phyloP scores from a whole-genome alignment of 768 basidiomycete species.

The Mrakia frigida region DNA sequence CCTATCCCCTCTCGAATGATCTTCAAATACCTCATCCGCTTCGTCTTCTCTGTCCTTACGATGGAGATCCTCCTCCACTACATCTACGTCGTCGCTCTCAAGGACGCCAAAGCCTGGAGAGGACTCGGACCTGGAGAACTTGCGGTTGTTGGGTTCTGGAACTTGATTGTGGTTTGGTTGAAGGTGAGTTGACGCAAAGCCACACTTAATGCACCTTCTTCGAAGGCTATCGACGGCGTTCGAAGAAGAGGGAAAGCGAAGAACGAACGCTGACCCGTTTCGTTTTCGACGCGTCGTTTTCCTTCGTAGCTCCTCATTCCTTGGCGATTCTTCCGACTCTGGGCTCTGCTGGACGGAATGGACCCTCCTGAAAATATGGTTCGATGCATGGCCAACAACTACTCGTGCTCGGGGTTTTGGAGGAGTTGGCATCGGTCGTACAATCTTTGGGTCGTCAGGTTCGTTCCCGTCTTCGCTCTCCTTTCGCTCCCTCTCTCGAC shows the following conservation, averaged over 20 bases:
- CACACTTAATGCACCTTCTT: not conserved
- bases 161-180: conserved; percentile 89
- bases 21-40: conserved; percentile 5
- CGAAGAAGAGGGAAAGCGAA: not conserved
- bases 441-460: conserved; percentile 88
- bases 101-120: conserved; percentile 74
- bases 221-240: no score
- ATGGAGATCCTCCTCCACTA: conserved; percentile 90
- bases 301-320: conserved; percentile 23
- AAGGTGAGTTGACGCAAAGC: conserved; percentile 65
- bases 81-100: conserved; percentile 96
- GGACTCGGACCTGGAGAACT: conserved; percentile 73
- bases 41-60: conserved; percentile 43
- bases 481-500: not conserved
- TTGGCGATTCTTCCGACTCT: conserved; percentile 25
- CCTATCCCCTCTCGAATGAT: not conserved
- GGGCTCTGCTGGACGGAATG: conserved; percentile 68
- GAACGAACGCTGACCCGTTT: conserved; percentile 20
- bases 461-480: not conserved
- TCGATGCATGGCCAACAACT: conserved; percentile 96
- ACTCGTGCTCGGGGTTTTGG: conserved; percentile 90
- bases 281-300: not conserved
- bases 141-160: conserved; percentile 94
- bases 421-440: conserved; percentile 93
- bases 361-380: conserved; percentile 99